Evolutionary conservation across 176 grass and related monocot species (phyloP).

Genomic region (Microstegium vimineum): DNA sequence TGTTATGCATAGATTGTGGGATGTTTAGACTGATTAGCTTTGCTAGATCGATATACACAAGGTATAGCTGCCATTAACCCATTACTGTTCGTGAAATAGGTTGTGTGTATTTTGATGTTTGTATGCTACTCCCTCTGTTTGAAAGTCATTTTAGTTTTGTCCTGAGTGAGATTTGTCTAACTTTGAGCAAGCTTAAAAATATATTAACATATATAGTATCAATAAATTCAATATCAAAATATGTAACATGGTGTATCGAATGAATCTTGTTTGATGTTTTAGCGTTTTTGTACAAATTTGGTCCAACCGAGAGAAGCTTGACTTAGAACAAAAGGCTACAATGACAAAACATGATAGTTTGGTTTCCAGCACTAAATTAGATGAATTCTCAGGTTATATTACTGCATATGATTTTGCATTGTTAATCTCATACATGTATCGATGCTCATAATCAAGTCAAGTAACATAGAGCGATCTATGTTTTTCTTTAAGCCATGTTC

Average conservation of each 20-base stretch:
- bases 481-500: background rate
- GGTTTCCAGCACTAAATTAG: background rate
- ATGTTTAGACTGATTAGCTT: background rate
- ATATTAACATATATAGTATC: background rate
- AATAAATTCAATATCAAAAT: background rate
- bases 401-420: conserved; percentile 8
- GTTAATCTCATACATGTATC: background rate
- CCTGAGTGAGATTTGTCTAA: background rate
- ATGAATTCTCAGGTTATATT: background rate
- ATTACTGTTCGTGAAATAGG: background rate
- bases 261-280: background rate
- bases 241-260: background rate
- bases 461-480: background rate
- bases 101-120: background rate
- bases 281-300: background rate
- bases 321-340: background rate
- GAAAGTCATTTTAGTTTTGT: background rate
- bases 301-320: background rate
- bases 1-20: background rate
- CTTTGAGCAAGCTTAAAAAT: background rate
- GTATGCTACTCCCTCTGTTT: background rate
- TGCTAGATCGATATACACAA: background rate
- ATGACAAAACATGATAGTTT: background rate
- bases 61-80: background rate
- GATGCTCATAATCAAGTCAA: background rate